phyloP scores from a whole-genome alignment of 257 asterid species.

The Solanum appendiculatum region DNA sequence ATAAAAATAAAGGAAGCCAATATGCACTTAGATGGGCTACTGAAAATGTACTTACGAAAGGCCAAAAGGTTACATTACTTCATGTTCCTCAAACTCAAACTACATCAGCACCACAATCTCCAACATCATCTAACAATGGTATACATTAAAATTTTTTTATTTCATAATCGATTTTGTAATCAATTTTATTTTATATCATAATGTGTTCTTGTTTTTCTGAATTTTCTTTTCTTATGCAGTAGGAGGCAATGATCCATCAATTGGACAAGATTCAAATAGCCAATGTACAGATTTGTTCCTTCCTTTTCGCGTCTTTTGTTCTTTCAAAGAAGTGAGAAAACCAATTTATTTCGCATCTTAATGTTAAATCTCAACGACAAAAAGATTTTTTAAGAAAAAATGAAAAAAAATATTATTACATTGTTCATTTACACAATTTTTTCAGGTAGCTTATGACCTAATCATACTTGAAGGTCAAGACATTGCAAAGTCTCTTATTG shows the following conservation, averaged over 20 bases:
- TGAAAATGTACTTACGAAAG: constrained; percentile 1
- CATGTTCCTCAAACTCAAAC: neutral
- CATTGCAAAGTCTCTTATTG: constrained; percentile 5
- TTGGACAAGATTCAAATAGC: neutral
- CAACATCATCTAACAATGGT: neutral
- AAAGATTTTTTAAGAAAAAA: neutral
- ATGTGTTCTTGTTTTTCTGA: neutral
- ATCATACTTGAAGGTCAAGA: constrained; percentile 3
- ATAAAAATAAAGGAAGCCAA: constrained; percentile 7
- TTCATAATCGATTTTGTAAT: neutral
- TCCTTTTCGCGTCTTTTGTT: constrained; percentile 3
- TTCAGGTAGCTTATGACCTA: constrained; percentile 6
- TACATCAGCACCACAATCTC: neutral
- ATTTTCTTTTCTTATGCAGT: neutral
- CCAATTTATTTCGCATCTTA: neutral
- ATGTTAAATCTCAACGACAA: too few species aligned
- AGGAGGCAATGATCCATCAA: neutral
- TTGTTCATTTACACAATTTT: neutral
- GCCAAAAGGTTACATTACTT: constrained; percentile 3
- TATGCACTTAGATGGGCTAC: constrained; percentile 9
- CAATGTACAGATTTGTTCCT: constrained; percentile 5
- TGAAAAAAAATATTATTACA: neutral
- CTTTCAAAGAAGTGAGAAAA: constrained; percentile 5
- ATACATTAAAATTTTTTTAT: too few species aligned
- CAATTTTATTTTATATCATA: neutral